Evolutionary conservation across 192 early-diverging fungal genomes (phyloP).

Genomic region (Funneliformis geosporum): DNA sequence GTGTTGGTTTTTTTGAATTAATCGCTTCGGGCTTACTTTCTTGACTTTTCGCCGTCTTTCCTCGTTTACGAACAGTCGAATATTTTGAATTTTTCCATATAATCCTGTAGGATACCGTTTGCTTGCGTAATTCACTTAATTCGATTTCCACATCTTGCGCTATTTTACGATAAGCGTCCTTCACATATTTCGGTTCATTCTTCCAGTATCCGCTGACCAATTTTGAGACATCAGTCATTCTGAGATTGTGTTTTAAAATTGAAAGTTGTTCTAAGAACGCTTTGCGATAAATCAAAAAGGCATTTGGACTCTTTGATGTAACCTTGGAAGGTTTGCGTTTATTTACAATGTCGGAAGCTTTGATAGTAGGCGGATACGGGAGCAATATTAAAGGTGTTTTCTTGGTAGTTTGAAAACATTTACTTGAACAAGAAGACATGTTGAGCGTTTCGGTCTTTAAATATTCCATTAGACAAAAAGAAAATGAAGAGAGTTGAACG

Average conservation of each 20-base stretch:
- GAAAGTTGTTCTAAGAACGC: not conserved
- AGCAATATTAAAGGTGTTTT: not conserved
- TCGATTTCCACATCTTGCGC: not conserved
- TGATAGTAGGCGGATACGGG: not conserved
- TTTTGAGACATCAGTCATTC: constrained; percentile 7
- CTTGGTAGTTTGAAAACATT: not conserved
- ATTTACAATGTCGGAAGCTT: not conserved
- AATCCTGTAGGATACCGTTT: not conserved
- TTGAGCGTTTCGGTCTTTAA: no score
- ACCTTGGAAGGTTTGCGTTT: not conserved
- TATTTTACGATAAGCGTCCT: constrained; percentile 14
- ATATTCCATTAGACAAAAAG: no score
- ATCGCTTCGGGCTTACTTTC: no score
- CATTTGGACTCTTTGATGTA: constrained; percentile 6
- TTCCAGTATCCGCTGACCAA: constrained; percentile 6
- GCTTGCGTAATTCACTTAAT: not conserved
- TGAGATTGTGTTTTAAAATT: not conserved
- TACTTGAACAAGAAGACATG: not conserved
- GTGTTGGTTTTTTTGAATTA: no score
- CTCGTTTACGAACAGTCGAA: no score
- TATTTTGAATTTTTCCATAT: constrained; percentile 1
- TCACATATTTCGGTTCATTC: not conserved
- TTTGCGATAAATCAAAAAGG: constrained; percentile 16
- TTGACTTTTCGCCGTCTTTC: no score
- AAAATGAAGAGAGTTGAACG: no score